Evolutionary conservation across 2,329 filamentous ascomycete genomes (phyloP).

Genomic region (Taxawa tesnikishii): DNA sequence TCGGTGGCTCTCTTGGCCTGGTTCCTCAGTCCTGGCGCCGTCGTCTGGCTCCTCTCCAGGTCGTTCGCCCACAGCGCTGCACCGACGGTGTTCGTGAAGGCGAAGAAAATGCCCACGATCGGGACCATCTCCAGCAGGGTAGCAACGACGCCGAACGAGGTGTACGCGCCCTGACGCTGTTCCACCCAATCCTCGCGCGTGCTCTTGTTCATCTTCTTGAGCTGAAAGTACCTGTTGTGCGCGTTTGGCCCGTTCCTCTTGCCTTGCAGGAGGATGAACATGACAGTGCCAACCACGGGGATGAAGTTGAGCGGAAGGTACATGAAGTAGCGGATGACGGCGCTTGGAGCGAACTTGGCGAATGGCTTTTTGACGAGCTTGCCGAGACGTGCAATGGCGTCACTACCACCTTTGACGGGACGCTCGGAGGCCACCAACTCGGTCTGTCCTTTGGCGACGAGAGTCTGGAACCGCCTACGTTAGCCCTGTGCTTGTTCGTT

Average conservation of each 20-base stretch:
- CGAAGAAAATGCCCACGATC: conserved; percentile 68
- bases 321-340: conserved; percentile 66
- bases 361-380: conserved; percentile 45
- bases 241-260: conserved; percentile 40
- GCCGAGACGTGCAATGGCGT: conserved; percentile 44
- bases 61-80: conserved; percentile 88
- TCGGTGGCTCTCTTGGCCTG: no score
- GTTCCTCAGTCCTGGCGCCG: conserved; percentile 19
- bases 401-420: conserved; percentile 47
- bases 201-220: conserved; percentile 65
- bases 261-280: conserved; percentile 66
- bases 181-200: conserved; percentile 59
- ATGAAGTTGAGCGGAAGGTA: conserved; percentile 90
- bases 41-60: conserved; percentile 19
- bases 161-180: conserved; percentile 63
- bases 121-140: conserved; percentile 78
- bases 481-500: background rate
- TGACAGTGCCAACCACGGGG: conserved; percentile 69
- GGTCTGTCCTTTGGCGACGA: conserved; percentile 42
- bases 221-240: conserved; percentile 68
- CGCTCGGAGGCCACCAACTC: conserved; percentile 62
- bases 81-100: conserved; percentile 84
- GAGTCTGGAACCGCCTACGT: conserved; percentile 19
- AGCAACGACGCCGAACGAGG: conserved; percentile 61
- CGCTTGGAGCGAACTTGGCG: conserved; percentile 38